These are phyloP conservation scores for Cladophialophora chaetospira DNA, from an alignment of 2,329 filamentous ascomycete species.

Conservation along the genomic window DNA sequence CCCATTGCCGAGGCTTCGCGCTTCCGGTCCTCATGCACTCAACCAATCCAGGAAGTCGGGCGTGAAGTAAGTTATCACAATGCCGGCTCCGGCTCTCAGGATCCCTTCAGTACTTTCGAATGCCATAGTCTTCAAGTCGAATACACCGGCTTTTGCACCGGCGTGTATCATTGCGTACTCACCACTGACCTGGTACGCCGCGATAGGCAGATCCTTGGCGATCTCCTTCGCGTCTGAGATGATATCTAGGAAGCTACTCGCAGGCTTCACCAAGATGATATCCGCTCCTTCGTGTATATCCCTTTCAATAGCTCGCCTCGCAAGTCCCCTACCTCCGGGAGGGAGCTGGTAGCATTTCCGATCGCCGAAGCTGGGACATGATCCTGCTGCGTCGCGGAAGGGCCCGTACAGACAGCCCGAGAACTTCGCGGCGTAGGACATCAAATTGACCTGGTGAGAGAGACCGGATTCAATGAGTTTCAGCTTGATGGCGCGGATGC, in stretches of 20 bases:
- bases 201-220: conserved; percentile 85
- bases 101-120: conserved; percentile 95
- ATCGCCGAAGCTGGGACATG: conserved; percentile 87
- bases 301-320: conserved; percentile 82
- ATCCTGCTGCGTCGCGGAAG: conserved; percentile 94
- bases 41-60: conserved; percentile 73
- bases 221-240: conserved; percentile 97
- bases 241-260: conserved; percentile 92
- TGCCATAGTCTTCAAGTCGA: conserved; percentile 91
- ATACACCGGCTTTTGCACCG: conserved; percentile 91
- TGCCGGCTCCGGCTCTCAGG: conserved; percentile 85
- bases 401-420: conserved; percentile 94
- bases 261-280: conserved; percentile 99
- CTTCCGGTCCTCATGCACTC: conserved; percentile 3
- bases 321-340: conserved; percentile 85
- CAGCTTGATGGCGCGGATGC: conserved; percentile 95
- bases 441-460: conserved; percentile 84
- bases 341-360: conserved; percentile 96
- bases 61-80: conserved; percentile 92
- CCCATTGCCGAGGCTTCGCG: no score
- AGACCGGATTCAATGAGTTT: conserved; percentile 95
- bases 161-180: conserved; percentile 99
- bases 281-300: conserved; percentile 94
- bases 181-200: conserved; percentile 94
- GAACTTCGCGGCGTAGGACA: conserved; percentile 99